Conservation (phyloP, 208 protist genomes). For the Strigomonas oncopelti region DNA sequence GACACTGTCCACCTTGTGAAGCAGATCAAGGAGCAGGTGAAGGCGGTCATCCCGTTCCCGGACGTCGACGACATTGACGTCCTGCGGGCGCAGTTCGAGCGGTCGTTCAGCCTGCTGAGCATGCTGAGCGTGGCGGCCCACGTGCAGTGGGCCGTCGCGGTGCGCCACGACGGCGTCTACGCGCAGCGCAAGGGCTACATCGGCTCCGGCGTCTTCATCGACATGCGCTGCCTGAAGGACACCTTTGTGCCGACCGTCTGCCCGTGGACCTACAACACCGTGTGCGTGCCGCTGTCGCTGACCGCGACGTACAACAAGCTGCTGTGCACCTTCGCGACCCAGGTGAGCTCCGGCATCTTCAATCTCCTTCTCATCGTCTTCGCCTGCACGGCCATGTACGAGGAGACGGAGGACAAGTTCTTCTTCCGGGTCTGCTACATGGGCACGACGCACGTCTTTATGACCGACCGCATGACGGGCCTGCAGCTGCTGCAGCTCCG, state of each 20-base stretch:
- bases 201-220: conserved; percentile 68
- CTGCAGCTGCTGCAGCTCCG: conserved; percentile 69
- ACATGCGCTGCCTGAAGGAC: conserved; percentile 52
- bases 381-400: conserved; percentile 40
- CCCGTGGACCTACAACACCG: conserved; percentile 43
- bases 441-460: conserved; percentile 39
- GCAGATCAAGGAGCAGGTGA: conserved; percentile 76
- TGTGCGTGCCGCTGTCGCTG: conserved; percentile 66
- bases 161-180: conserved; percentile 38
- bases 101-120: conserved; percentile 37
- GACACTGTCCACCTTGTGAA: conserved; percentile 58
- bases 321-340: conserved; percentile 55
- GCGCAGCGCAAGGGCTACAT: conserved; percentile 46
- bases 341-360: conserved; percentile 49
- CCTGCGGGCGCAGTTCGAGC: conserved; percentile 47
- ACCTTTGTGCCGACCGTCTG: conserved; percentile 60
- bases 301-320: conserved; percentile 59
- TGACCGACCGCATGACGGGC: conserved; percentile 48
- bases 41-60: conserved; percentile 50
- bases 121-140: conserved; percentile 54
- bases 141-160: conserved; percentile 62
- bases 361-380: conserved; percentile 68
- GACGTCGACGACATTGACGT: conserved; percentile 65
- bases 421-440: conserved; percentile 45
- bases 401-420: conserved; percentile 12